phyloP scores from a whole-genome alignment of 345 rosid species.

The Schrenkiella parvula region DNA sequence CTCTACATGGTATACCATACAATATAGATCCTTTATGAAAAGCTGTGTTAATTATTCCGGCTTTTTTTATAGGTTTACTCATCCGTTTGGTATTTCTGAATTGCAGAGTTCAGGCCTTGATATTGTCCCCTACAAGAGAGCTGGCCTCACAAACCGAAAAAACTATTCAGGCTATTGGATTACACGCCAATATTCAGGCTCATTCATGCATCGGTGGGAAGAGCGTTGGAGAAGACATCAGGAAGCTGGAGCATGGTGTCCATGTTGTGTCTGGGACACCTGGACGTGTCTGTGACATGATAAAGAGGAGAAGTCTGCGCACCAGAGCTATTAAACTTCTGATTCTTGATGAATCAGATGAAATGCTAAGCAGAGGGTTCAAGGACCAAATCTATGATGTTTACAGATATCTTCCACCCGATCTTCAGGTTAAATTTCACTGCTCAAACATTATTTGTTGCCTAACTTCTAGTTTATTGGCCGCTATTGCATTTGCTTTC shows the following conservation, averaged over 20 bases:
- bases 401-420: slow-evolving; percentile 94
- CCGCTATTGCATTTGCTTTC: not conserved
- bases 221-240: slow-evolving; percentile 95
- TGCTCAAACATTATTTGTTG: not conserved
- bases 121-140: slow-evolving; percentile 93
- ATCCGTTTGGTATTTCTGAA: not conserved
- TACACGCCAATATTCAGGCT: slow-evolving; percentile 66
- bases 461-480: not conserved
- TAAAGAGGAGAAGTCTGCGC: slow-evolving; percentile 88
- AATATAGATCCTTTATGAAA: not conserved
- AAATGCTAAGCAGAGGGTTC: slow-evolving; percentile 99
- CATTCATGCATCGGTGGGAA: slow-evolving; percentile 93
- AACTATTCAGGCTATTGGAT: slow-evolving; percentile 73
- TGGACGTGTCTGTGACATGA: slow-evolving; percentile 98
- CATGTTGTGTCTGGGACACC: slow-evolving; percentile 94
- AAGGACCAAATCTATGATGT: slow-evolving; percentile 98
- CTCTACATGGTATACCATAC: not conserved
- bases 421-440: slow-evolving; percentile 71
- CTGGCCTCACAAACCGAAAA: slow-evolving; percentile 88
- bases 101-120: slow-evolving; percentile 87
- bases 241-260: slow-evolving; percentile 54
- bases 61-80: not conserved
- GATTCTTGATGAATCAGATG: slow-evolving; percentile 88
- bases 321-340: slow-evolving; percentile 64
- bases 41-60: not conserved